Conservation (phyloP, 768 basidiomycete species). For the Fomitopsis serialis region DNA sequence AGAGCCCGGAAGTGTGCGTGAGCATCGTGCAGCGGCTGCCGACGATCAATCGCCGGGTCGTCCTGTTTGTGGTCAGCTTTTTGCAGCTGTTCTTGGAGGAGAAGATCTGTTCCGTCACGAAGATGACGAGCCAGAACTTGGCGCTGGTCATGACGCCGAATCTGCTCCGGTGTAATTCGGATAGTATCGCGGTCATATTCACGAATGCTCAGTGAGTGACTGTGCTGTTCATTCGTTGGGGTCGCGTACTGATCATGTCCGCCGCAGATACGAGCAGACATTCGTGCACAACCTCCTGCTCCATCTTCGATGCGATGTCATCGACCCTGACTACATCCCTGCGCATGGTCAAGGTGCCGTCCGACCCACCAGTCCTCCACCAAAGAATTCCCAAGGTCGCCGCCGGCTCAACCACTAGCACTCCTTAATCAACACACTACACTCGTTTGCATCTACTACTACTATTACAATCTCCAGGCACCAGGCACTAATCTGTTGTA, state of each 20-base stretch:
- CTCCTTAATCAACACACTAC: not conserved
- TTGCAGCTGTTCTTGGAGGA: conserved; percentile 84
- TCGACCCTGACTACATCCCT: conserved; percentile 78
- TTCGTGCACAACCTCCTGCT: conserved; percentile 84
- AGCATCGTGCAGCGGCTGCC: conserved; percentile 74
- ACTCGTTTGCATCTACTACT: not conserved
- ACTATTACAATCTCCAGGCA: not conserved
- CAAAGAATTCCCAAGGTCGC: conserved; percentile 51
- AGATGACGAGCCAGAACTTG: conserved; percentile 88
- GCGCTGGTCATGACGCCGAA: conserved; percentile 93
- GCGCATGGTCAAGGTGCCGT: conserved; percentile 76
- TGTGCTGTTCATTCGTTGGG: not conserved
- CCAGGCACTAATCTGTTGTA: not conserved
- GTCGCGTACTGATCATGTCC: not conserved
- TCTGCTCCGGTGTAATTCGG: conserved; percentile 78
- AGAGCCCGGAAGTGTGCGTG: conserved; percentile 65
- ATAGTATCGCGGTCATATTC: conserved; percentile 85
- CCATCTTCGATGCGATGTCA: conserved; percentile 67
- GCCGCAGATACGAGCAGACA: conserved; percentile 72
- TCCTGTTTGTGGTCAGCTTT: conserved; percentile 87
- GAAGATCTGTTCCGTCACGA: conserved; percentile 63
- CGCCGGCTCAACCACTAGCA: conserved; percentile 30
- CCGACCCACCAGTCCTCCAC: conserved; percentile 34
- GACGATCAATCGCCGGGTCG: conserved; percentile 79
- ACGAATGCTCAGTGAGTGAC: conserved; percentile 81